Base-by-base conservation (phyloP, 805 yeast species). In the Kodamaea leandrae region DNA sequence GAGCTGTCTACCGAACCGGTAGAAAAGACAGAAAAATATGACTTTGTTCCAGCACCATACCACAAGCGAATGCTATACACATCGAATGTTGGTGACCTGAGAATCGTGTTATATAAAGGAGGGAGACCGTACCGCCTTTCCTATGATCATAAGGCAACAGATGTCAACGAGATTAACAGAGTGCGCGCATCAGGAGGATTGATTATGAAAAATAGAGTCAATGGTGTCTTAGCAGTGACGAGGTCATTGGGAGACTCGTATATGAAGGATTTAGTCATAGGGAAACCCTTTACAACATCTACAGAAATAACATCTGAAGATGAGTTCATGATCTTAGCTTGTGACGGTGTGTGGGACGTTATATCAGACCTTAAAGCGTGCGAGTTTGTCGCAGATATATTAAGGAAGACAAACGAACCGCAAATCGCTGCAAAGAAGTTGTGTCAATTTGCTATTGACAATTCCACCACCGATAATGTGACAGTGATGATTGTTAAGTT, bases 321-420 rank as follows among this genome's bases (percentile, higher is more conserved):
- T 59, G 84, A 84, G 51, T 87, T 86, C 55, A 61, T 91, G 54
- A 89, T 91, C 37, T 66, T 91, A 44, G 98, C 97, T 0, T 93
- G 98, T 61, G 99, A 91, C 62, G 99, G 99, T 0, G 66, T 91
- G 8, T 91, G 98, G 98, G 99, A 91, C 60, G 97, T 91, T 4
- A 75, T 90, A 38, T 72, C 81, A 6, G 99, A 93, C 58, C 84
- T 79, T 48, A 77, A 78, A 42, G 98, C 98, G 0, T 86, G 93
- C 43, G 82, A 82, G 42, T 60, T 83, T 50, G 82, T 87, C 4
- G 68, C 72, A 36, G 71, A 73, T 29, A 65, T 77, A 9, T 64
- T 69, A 42, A 51, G 49, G 15, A 49, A 49, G 14, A 49, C 54
- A n/a, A 46, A 43, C 14, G 68, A 82, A 51, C 83, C 93, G 1